phyloP scores from a whole-genome alignment of 176 grass and related monocot species.

The Themeda triandra region DNA sequence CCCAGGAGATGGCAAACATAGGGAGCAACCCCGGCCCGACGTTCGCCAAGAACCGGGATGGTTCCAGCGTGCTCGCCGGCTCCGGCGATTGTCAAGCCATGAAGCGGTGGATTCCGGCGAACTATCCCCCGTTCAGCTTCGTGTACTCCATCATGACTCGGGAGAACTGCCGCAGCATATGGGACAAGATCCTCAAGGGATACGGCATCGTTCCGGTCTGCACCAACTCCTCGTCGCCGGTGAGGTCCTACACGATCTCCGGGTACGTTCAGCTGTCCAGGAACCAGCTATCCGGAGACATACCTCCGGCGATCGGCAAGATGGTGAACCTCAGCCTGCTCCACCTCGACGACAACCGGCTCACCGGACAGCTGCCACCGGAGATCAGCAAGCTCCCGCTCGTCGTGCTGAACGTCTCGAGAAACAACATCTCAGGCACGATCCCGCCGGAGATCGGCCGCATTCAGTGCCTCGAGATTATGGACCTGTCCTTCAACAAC shows the following conservation, averaged over 20 bases:
- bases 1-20: constrained; percentile 52
- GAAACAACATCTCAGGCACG: constrained; percentile 56
- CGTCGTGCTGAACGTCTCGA: constrained; percentile 70
- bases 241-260: constrained; percentile 53
- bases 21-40: constrained; percentile 65
- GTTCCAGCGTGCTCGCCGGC: constrained; percentile 23
- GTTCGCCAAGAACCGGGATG: constrained; percentile 50
- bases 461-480: constrained; percentile 54
- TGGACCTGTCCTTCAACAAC: constrained; percentile 82
- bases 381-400: constrained; percentile 59
- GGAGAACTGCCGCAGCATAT: constrained; percentile 60
- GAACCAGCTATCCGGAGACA: constrained; percentile 59
- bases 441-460: constrained; percentile 59
- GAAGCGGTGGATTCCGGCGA: constrained; percentile 80
- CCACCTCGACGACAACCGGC: constrained; percentile 56
- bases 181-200: constrained; percentile 73
- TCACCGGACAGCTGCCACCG: constrained; percentile 51
- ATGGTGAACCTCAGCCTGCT: constrained; percentile 69
- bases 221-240: constrained; percentile 43
- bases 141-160: constrained; percentile 66
- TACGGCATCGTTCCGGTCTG: constrained; percentile 75
- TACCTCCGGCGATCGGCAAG: constrained; percentile 50
- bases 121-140: constrained; percentile 89
- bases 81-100: constrained; percentile 85
- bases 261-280: constrained; percentile 78